Evolutionary conservation across 129 eudicot species (phyloP), one percentile per base, ranked within the genome.

Genomic region (Saposhnikovia divaricata): DNA sequence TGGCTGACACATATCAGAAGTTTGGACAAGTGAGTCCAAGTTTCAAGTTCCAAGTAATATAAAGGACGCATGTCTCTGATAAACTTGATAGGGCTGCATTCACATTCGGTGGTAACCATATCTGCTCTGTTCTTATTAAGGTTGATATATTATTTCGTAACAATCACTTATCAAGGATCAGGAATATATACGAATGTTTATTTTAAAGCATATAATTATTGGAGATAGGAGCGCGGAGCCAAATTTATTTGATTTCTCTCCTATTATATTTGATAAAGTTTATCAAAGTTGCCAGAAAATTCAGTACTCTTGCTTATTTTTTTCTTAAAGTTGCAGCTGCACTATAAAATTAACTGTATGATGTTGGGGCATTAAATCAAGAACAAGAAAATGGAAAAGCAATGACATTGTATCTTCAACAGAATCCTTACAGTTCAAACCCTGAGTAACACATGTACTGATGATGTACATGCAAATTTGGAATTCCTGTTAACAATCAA

Each of bases 331-430:
- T 61, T 61, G 69, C 69, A 61, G 69, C 69, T 61, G 34, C 69
- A 61, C 9, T 9, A 23, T 23, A 61, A 61, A 61, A n/a, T 2
- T 10, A n/a, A 61, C 5, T 61, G 69, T 61, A 59, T 23, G 6
- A 61, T 23, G 27, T 11, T 51, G n/a, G 15, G 15, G 37, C 69
- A 59, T 9, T 9, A 25, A 61, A 61, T 61, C 34, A 61, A 61
- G 69, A 25, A 61, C 69, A n/a, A 61, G 69, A n/a, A 51, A 51
- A 59, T 59, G 31, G 31, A 59, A 61, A 61, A 61, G 69, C 25
- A 61, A 61, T 61, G 69, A 38, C 75, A 38, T 19, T 70, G 75
- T 40, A 38, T 70, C 46, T 70, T 70, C 76, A 72, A 72, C 47
- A 40, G 34, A 72, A 72, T 45, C 45, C 45, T 70, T 70, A 18